phyloP scores from a whole-genome alignment of 2,329 filamentous ascomycete species.

The Colletotrichum cuscutae region DNA sequence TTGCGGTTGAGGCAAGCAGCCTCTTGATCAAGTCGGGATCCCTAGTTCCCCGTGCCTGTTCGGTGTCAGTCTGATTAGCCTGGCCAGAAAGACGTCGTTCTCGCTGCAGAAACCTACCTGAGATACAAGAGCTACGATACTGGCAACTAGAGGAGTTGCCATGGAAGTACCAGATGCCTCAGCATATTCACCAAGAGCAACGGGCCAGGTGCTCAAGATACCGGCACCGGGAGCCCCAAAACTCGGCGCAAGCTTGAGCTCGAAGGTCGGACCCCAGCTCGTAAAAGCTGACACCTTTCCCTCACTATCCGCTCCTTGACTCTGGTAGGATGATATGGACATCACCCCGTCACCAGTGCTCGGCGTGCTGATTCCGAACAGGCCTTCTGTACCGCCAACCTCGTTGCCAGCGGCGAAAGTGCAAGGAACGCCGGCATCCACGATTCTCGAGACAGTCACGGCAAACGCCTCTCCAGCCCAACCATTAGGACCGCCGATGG shows the following conservation, averaged over 20 bases:
- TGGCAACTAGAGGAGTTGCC: conserved; percentile 67
- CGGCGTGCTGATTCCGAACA: conserved; percentile 61
- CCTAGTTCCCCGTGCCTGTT: conserved; percentile 51
- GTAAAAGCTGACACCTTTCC: conserved; percentile 50
- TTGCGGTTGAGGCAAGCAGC: conserved; percentile 60
- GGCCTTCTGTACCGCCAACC: conserved; percentile 49
- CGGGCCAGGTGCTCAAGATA: conserved; percentile 68
- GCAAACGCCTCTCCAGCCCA: conserved; percentile 64
- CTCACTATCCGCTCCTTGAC: conserved; percentile 35
- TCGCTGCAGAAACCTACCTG: conserved; percentile 45
- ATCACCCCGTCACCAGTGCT: conserved; percentile 60
- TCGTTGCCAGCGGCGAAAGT: conserved; percentile 64
- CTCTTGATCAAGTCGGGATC: conserved; percentile 60
- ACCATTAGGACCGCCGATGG: conserved; percentile 59
- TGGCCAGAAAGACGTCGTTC: rapidly evolving
- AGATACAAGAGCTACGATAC: conserved; percentile 63
- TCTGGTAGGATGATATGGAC: conserved; percentile 62
- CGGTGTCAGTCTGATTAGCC: background rate
- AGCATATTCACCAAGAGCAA: conserved; percentile 57
- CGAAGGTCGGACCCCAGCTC: conserved; percentile 71
- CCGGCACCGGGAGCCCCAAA: conserved; percentile 64
- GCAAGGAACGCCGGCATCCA: conserved; percentile 62
- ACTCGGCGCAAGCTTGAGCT: conserved; percentile 66
- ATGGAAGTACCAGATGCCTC: conserved; percentile 69
- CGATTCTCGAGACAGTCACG: conserved; percentile 61